Conservation (phyloP, 2,329 filamentous ascomycete species). For the Rhynchosporium secalis region DNA sequence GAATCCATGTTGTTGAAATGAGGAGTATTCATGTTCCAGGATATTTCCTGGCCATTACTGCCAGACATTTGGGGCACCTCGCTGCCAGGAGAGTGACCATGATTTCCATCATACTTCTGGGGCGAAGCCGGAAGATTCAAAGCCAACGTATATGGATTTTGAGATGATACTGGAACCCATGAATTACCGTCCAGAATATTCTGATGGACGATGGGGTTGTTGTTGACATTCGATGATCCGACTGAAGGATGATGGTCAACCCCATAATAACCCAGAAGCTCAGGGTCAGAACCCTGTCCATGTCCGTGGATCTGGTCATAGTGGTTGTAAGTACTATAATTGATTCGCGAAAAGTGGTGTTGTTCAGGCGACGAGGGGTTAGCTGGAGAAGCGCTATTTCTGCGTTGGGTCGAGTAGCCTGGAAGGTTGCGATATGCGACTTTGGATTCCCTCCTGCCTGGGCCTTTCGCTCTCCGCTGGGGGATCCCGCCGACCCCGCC, state of each 20-base stretch:
- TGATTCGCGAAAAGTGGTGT: slow-evolving; percentile 2
- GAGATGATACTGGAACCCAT: slow-evolving; percentile 22
- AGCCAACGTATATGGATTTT: slow-evolving; percentile 29
- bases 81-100: slow-evolving; percentile 24
- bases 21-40: slow-evolving; percentile 27
- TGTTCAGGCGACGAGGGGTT: slow-evolving; percentile 21
- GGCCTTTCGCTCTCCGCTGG: slow-evolving; percentile 18
- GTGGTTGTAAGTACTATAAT: slow-evolving; percentile 13
- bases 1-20: slow-evolving; percentile 18
- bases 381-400: not conserved
- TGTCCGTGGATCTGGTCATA: slow-evolving; percentile 12
- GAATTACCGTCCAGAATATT: slow-evolving; percentile 20
- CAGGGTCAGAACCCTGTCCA: not conserved
- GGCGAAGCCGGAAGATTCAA: slow-evolving; percentile 24
- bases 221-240: slow-evolving; percentile 15
- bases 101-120: slow-evolving; percentile 22
- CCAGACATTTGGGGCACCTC: slow-evolving; percentile 24
- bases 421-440: slow-evolving; percentile 25
- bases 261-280: slow-evolving; percentile 19
- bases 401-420: slow-evolving; percentile 15
- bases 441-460: slow-evolving; percentile 29
- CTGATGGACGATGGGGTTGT: slow-evolving; percentile 24
- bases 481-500: slow-evolving; percentile 13
- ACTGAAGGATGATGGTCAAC: slow-evolving; percentile 12
- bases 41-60: slow-evolving; percentile 22